These are phyloP conservation scores for Chimonanthus praecox DNA, from an alignment of 164 flowering plant genomes.

Conservation along the genomic window DNA sequence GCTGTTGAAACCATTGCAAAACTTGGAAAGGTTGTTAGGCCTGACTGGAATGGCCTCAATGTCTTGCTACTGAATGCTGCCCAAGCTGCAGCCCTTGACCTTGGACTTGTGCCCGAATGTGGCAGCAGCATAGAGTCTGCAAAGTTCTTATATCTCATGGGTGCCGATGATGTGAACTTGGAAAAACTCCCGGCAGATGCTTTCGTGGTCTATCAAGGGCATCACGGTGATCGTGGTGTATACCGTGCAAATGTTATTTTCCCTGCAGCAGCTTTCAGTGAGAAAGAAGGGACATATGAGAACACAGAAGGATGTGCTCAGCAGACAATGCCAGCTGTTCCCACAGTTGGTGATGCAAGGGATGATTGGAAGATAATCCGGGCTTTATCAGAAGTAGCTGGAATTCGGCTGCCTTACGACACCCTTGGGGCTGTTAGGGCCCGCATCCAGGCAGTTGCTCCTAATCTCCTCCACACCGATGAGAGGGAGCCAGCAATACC, in stretches of 20 bases:
- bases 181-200: constrained; percentile 79
- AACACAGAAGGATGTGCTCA: constrained; percentile 94
- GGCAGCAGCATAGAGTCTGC: constrained; percentile 58
- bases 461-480: constrained; percentile 65
- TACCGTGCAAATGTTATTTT: constrained; percentile 92
- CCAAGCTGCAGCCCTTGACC: constrained; percentile 95
- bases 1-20: constrained; percentile 68
- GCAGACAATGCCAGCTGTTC: constrained; percentile 85
- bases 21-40: constrained; percentile 49
- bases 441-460: constrained; percentile 74
- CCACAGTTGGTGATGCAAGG: constrained; percentile 95
- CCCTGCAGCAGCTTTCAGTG: constrained; percentile 87
- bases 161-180: constrained; percentile 86
- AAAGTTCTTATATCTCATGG: constrained; percentile 84
- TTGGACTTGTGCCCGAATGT: constrained; percentile 86
- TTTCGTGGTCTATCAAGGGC: constrained; percentile 97
- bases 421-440: constrained; percentile 45
- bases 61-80: constrained; percentile 85
- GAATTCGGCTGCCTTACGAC: constrained; percentile 63
- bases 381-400: constrained; percentile 88
- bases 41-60: constrained; percentile 95
- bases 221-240: constrained; percentile 84
- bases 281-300: constrained; percentile 89
- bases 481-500: constrained; percentile 66
- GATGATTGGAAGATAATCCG: constrained; percentile 98